Conservation (phyloP, 139 green algal species). For the Chlorella ohadii region DNA sequence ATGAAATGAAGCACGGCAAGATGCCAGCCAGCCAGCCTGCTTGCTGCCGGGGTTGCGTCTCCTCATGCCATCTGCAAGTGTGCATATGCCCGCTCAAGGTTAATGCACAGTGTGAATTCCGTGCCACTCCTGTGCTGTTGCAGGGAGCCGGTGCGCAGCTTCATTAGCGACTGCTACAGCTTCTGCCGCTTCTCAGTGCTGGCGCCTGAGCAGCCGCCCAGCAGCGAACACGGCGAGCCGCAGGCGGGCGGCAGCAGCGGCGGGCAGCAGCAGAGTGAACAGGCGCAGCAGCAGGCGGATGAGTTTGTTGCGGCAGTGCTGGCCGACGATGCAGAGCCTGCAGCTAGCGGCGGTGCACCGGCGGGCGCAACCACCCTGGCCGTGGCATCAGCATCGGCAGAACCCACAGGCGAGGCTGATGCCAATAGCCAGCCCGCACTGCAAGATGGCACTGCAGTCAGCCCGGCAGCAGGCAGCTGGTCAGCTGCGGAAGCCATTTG, state of each 20-base stretch:
- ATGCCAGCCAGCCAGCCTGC: no score
- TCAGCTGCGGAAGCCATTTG: conserved; percentile 9
- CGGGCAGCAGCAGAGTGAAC: not conserved
- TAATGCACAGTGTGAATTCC: not conserved
- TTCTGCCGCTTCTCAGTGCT: conserved; percentile 46
- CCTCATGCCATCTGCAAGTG: no score
- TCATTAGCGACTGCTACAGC: conserved; percentile 44
- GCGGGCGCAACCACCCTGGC: not conserved
- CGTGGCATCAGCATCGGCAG: not conserved
- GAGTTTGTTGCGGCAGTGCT: conserved; percentile 8
- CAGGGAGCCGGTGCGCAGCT: conserved; percentile 34
- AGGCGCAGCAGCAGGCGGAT: not conserved
- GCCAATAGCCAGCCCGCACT: not conserved
- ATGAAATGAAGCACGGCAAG: no score
- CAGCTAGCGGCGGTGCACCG: not conserved
- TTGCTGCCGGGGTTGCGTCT: no score
- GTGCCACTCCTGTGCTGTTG: not conserved
- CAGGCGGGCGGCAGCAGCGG: not conserved
- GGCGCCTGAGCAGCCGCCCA: not conserved
- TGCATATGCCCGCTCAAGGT: no score
- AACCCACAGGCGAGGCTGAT: not conserved
- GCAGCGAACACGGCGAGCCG: not conserved
- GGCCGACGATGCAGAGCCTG: not conserved
- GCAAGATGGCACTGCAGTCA: not conserved
- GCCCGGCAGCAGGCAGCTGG: not conserved